Base-by-base conservation (phyloP, 2,329 filamentous ascomycete species). In the Fusarium devonianum region DNA sequence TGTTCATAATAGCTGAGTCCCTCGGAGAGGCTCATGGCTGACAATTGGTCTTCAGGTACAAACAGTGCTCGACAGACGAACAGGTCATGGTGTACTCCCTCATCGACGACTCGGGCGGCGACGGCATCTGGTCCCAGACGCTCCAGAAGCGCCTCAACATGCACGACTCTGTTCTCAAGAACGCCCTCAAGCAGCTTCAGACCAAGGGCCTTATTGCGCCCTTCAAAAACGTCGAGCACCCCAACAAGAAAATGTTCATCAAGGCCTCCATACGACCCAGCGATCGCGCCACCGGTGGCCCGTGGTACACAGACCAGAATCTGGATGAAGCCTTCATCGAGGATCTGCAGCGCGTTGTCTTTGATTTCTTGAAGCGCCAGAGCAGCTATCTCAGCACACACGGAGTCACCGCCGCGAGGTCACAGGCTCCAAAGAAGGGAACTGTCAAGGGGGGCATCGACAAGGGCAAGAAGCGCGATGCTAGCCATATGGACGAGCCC, bases 191-290 rank as follows among this genome's bases (percentile, higher is more conserved):
- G 75, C 85, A 87, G 56, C 85, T 99, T 54, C 89, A 95, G 71
- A 76, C 80, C 28, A 92, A 91, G 69, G 85, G 86, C 25, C 85
- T 95, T 69, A 92, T 99, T 71, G 89, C 89, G 66, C 85, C 87
- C 49, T 92, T 97, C 75, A 94, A 93, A 75, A 94, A 88, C 71
- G 92, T 96, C 73, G 92, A 96, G 74, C 87, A 89, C 67, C 90
- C 91, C 19, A 89, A 87, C 60, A 89, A 94, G 69, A 96, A 96
- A 75, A 96, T 96, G 82, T 99, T 94, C 79, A 96, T 99, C 81
- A 87, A 96, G 67, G 85, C 87, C 43, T 87, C 87, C 56, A 82
- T 99, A 53, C 84, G 86, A 9, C 93, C 94, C 0, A 90, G 88
- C 43, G 92, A 97, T 55, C 89, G 94, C 54, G 90, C 95, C 35